A percentile compares a stretch with the other conserved stretches of the same genome.
phyloP scores from a whole-genome alignment of 768 basidiomycete genomes.

The Stropharia rugosoannulata region DNA sequence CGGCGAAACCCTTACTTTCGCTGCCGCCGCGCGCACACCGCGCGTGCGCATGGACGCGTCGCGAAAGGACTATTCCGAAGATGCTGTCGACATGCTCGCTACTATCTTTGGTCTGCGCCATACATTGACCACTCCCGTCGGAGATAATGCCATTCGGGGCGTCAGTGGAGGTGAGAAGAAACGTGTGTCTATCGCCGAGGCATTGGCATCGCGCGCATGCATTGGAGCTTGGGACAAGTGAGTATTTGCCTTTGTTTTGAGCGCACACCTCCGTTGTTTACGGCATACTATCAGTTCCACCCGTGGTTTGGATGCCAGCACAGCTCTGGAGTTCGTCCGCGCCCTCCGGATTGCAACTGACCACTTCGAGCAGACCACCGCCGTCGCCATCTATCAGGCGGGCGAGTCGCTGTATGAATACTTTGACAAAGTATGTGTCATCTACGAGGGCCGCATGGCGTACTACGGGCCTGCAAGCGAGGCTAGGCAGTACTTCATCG shows the following conservation, averaged over 20 bases:
- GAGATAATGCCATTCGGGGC: constrained; percentile 72
- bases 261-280: neutral
- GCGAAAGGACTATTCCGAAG: constrained; percentile 41
- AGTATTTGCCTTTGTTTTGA: constrained; percentile 10
- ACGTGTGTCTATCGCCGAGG: constrained; percentile 76
- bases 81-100: constrained; percentile 51
- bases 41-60: constrained; percentile 43
- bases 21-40: constrained; percentile 68
- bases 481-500: constrained; percentile 71
- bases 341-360: constrained; percentile 67
- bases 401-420: constrained; percentile 62
- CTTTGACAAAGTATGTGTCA: constrained; percentile 82
- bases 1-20: constrained; percentile 71
- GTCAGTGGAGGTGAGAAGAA: constrained; percentile 80
- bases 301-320: constrained; percentile 64
- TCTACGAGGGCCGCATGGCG: constrained; percentile 71
- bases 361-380: constrained; percentile 49
- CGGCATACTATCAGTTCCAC: constrained; percentile 49
- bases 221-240: constrained; percentile 71
- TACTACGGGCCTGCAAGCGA: constrained; percentile 70
- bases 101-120: constrained; percentile 78
- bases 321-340: constrained; percentile 71
- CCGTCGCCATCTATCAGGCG: constrained; percentile 87
- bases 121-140: constrained; percentile 70
- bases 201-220: constrained; percentile 53